Percentiles rank a stretch among this genome's conserved stretches.
Evolutionary conservation across 345 rosid species (phyloP).

Genomic region (Lumnitzera racemosa): DNA sequence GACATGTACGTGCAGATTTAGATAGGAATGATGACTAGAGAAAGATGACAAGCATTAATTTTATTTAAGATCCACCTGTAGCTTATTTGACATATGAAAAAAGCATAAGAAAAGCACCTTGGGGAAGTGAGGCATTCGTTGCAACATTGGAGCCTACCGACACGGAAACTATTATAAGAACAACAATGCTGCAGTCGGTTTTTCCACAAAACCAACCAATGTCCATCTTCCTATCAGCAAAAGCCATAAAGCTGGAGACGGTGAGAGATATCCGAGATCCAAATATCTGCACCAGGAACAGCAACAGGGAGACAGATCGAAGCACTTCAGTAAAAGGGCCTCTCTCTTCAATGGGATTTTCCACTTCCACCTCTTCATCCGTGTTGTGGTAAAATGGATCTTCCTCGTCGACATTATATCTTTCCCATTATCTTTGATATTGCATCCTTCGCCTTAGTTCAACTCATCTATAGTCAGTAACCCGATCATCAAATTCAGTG

Average conservation of each 20-base stretch:
- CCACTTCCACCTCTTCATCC: conserved; percentile 30
- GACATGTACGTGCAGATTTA: neutral
- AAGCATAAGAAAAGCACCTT: conserved; percentile 71
- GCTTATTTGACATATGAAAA: conserved; percentile 80
- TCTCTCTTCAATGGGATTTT: conserved; percentile 30
- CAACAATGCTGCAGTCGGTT: conserved; percentile 72
- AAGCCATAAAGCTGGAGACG: conserved; percentile 51
- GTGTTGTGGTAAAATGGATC: conserved; percentile 21
- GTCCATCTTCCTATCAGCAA: conserved; percentile 65
- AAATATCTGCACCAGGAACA: conserved; percentile 46
- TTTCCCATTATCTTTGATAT: conserved; percentile 33
- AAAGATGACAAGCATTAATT: neutral
- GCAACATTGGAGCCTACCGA: conserved; percentile 79
- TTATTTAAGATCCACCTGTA: conserved; percentile 55
- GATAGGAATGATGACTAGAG: too few species aligned
- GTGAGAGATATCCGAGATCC: conserved; percentile 60
- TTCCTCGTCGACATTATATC: conserved; percentile 15
- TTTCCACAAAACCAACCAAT: conserved; percentile 85
- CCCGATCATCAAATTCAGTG: conserved; percentile 40
- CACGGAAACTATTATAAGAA: conserved; percentile 53
- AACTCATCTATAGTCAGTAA: conserved; percentile 49
- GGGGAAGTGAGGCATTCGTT: conserved; percentile 73
- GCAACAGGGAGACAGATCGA: conserved; percentile 43
- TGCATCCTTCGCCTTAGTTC: conserved; percentile 45
- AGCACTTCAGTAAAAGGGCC: conserved; percentile 54